A percentile compares a stretch with the other conserved stretches of the same genome.
Conservation (phyloP, 306 rosid species). For the Quercus suber region DNA sequence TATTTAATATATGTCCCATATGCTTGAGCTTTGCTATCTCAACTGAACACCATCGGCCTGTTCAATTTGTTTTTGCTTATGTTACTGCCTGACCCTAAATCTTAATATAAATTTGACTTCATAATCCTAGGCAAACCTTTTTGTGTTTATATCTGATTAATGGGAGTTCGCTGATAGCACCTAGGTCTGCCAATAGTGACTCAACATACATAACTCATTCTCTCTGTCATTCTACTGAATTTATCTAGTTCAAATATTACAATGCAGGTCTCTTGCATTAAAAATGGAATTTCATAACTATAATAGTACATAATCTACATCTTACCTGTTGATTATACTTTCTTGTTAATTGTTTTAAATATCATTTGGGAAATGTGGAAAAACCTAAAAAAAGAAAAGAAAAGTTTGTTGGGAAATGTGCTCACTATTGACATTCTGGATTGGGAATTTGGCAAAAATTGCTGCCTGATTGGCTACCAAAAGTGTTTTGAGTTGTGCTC, state of each 20-base stretch:
- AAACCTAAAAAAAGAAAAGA: neutral
- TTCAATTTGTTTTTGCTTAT: neutral
- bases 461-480: neutral
- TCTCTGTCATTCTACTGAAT: neutral
- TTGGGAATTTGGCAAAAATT: neutral
- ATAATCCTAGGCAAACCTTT: conserved; percentile 42
- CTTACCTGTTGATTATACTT: neutral
- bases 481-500: neutral
- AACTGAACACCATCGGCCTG: too few species aligned
- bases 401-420: too few species aligned
- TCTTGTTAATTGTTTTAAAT: neutral
- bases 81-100: neutral
- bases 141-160: conserved; percentile 30
- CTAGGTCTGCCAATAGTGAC: conserved; percentile 35
- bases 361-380: neutral
- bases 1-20: too few species aligned
- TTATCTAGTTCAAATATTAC: neutral
- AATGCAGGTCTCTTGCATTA: neutral
- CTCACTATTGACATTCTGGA: neutral
- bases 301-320: neutral
- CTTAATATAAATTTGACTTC: conserved; percentile 14
- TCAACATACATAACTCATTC: conserved; percentile 4
- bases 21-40: too few species aligned
- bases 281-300: neutral
- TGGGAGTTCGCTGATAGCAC: conserved; percentile 39